These are phyloP conservation scores for Citrullus mucosospermus DNA, from an alignment of 306 rosid species.

Conservation along the genomic window DNA sequence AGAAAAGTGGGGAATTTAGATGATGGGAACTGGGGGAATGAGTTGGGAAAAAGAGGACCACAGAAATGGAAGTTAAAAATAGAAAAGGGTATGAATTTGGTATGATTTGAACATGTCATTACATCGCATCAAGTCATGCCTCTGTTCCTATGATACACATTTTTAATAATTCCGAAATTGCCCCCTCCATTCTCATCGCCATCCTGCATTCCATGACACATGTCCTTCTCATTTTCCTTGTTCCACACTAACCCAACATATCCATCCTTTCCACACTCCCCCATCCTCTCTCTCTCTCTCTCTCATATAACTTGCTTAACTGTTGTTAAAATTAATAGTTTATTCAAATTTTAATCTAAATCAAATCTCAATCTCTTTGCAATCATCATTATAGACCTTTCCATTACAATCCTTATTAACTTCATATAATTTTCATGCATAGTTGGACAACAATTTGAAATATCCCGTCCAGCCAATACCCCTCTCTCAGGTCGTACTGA, in stretches of 20 bases:
- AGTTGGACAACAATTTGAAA: no score
- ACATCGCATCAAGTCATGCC: background rate
- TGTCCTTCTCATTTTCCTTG: background rate
- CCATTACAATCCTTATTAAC: no score
- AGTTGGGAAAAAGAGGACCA: background rate
- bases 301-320: no score
- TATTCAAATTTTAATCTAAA: no score
- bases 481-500: no score
- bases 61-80: background rate
- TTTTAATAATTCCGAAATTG: background rate
- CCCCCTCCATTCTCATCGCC: background rate
- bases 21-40: background rate
- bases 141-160: background rate
- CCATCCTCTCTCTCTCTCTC: background rate
- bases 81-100: background rate
- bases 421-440: no score
- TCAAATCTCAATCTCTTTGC: no score
- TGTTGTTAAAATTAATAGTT: no score
- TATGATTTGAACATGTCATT: background rate
- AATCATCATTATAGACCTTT: no score
- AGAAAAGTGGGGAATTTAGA: background rate
- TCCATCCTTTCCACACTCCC: background rate
- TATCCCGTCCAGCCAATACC: no score
- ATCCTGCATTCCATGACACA: background rate
- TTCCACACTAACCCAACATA: constrained; percentile 12